A percentile compares a stretch with the other conserved stretches of the same genome.
phyloP scores from a whole-genome alignment of 495 filamentous ascomycete genomes.

The Penicillium waksmanii region DNA sequence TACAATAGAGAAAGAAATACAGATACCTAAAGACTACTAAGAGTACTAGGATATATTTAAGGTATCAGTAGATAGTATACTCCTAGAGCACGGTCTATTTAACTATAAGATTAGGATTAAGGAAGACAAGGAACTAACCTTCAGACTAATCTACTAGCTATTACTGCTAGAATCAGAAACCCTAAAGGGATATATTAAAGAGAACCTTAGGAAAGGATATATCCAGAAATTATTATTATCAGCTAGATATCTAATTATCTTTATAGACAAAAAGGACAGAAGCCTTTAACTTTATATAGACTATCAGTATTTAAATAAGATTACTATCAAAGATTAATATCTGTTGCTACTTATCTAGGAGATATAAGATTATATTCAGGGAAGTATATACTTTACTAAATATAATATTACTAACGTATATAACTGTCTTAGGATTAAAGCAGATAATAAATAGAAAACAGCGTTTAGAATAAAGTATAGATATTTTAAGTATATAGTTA shows the following conservation, averaged over 20 bases:
- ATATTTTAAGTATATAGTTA: conserved; percentile 29
- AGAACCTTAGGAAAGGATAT: conserved; percentile 19
- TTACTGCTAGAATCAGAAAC: not conserved
- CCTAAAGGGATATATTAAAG: conserved; percentile 23
- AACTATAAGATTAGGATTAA: not conserved
- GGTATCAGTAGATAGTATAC: not conserved
- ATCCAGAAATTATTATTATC: conserved; percentile 17
- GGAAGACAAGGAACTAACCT: not conserved
- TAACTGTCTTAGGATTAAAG: conserved; percentile 11
- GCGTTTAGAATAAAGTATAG: conserved; percentile 36
- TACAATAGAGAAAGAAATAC: conserved; percentile 3
- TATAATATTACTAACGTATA: conserved; percentile 22
- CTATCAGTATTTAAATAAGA: conserved; percentile 25
- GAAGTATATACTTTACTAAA: too few species aligned
- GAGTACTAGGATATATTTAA: conserved; percentile 10
- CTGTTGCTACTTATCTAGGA: conserved; percentile 19
- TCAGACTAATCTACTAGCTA: not conserved
- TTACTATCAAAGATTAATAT: conserved; percentile 25
- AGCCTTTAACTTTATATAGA: conserved; percentile 22
- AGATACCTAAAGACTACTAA: conserved; percentile 8
- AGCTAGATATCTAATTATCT: conserved; percentile 19
- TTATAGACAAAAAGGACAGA: conserved; percentile 23
- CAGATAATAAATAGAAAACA: conserved; percentile 34
- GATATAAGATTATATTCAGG: conserved; percentile 16
- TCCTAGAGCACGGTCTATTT: conserved; percentile 5